Evolutionary conservation across 495 filamentous ascomycete genomes (phyloP), one percentile per base, ranked within the genome.

Genomic region (Tuber brumale): DNA sequence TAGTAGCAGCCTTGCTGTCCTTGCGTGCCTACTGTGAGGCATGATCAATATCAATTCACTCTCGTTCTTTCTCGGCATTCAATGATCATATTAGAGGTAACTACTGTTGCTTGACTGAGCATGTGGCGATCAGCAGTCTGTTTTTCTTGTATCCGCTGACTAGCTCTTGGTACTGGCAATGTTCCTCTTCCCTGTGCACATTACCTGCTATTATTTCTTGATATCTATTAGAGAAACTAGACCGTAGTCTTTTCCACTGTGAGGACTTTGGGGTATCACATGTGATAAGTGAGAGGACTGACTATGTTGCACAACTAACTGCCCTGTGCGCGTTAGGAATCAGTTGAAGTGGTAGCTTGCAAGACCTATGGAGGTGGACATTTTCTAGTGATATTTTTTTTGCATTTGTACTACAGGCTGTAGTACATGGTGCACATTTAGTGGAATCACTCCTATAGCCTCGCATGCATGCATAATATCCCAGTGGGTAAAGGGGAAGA

Each of bases 81-180:
- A 23, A 75, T 48, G 9, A 77, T 70, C 18, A 72, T 73, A 19
- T 71, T 27, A 72, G 76, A 74, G 72, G 72, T 77, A 75, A 77
- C 51, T 35, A 77, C 69, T 41, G 37, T 75, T 8, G 69, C 76
- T 70, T 77, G 69, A 51, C 39, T 77, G 69, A 77, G 70, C 12
- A 66, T 48, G 41, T 74, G 74, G 57, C 76, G 9, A 21, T 77
- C 69, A 12, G 27, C 27, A 12, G 76, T 77, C 42, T 23, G 41
- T 69, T 70, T 72, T 75, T 43, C 43, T 42, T 42, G 3, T 41
- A 14, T 70, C 51, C 31, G 66, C 70, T 45, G 6, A 77, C 46
- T 72, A 70, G 74, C 74, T 77, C 69, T 8, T 39, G 51, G 43
- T 74, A 77, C 74, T 77, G 69, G 19, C 46, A 51, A 71, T 27